phyloP scores from a whole-genome alignment of 1,139 yeast species.

The Blastobotrys elegans region DNA sequence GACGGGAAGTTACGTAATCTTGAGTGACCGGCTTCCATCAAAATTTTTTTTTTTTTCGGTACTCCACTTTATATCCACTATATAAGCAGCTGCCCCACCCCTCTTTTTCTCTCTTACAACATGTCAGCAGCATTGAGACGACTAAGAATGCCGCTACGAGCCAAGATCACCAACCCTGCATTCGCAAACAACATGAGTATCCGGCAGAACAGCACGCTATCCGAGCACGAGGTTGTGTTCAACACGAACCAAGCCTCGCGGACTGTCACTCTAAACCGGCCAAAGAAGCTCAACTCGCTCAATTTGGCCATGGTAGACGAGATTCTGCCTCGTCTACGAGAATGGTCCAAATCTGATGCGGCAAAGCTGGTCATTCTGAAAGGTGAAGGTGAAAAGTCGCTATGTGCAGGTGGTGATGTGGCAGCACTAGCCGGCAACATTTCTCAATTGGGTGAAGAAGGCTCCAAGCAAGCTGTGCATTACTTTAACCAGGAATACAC shows the following conservation, averaged over 20 bases:
- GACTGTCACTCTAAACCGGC: constrained; percentile 70
- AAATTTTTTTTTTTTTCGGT: no score
- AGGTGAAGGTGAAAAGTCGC: constrained; percentile 51
- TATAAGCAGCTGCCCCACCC: no score
- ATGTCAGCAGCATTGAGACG: no score
- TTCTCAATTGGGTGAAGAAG: constrained; percentile 39
- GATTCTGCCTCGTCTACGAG: constrained; percentile 69
- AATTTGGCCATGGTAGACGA: constrained; percentile 71
- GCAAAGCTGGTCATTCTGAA: constrained; percentile 65
- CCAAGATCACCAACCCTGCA: constrained; percentile 25
- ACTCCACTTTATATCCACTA: no score
- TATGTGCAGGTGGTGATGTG: constrained; percentile 87
- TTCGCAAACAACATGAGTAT: constrained; percentile 7
- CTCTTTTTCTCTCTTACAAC: no score
- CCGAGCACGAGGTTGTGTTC: constrained; percentile 66
- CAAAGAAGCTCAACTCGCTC: constrained; percentile 79
- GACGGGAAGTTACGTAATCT: no score
- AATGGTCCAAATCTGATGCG: constrained; percentile 64
- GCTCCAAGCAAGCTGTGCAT: constrained; percentile 43
- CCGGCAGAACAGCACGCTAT: constrained; percentile 16
- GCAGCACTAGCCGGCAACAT: constrained; percentile 59
- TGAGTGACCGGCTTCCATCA: no score
- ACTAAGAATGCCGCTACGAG: constrained; percentile 34
- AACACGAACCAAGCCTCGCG: constrained; percentile 63
- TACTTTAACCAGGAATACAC: constrained; percentile 81